phyloP scores from a whole-genome alignment of 1,139 yeast species.

The Debaryomyces sp. region DNA sequence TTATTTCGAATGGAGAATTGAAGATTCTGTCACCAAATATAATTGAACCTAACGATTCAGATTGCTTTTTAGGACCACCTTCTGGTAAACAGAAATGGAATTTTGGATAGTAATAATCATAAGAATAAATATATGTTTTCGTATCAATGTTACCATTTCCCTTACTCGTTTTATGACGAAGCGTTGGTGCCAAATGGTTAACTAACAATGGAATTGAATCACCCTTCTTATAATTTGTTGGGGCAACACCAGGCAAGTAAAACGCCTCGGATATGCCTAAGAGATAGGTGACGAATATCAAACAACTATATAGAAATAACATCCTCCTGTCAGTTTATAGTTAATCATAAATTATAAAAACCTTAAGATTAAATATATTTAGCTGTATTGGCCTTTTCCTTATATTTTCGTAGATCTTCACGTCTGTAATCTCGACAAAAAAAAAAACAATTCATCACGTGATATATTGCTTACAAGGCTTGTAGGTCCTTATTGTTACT shows the following conservation, averaged over 20 bases:
- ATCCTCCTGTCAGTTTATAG: slow-evolving; percentile 3
- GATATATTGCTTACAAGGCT: neutral
- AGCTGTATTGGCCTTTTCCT: neutral
- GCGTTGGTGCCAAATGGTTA: slow-evolving; percentile 85
- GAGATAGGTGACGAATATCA: slow-evolving; percentile 14
- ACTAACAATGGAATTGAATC: slow-evolving; percentile 79
- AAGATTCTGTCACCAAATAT: slow-evolving; percentile 95
- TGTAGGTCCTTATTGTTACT: slow-evolving; percentile 1
- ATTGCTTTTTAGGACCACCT: slow-evolving; percentile 70
- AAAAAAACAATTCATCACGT: slow-evolving; percentile 4
- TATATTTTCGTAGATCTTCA: neutral
- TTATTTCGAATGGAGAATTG: slow-evolving; percentile 83
- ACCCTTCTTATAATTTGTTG: slow-evolving; percentile 77
- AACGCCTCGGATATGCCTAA: slow-evolving; percentile 52
- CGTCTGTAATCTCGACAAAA: neutral
- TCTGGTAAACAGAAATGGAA: slow-evolving; percentile 84
- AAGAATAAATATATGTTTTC: slow-evolving; percentile 66
- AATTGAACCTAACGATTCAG: slow-evolving; percentile 90
- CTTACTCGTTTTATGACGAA: slow-evolving; percentile 45
- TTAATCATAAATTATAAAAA: slow-evolving; percentile 1
- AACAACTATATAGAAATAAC: slow-evolving; percentile 12
- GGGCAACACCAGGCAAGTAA: slow-evolving; percentile 94
- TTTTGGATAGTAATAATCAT: slow-evolving; percentile 82
- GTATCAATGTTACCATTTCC: slow-evolving; percentile 29
- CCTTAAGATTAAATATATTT: neutral